Base-by-base conservation (phyloP, 495 filamentous ascomycete species). In the Astrothelium subdiscretum region DNA sequence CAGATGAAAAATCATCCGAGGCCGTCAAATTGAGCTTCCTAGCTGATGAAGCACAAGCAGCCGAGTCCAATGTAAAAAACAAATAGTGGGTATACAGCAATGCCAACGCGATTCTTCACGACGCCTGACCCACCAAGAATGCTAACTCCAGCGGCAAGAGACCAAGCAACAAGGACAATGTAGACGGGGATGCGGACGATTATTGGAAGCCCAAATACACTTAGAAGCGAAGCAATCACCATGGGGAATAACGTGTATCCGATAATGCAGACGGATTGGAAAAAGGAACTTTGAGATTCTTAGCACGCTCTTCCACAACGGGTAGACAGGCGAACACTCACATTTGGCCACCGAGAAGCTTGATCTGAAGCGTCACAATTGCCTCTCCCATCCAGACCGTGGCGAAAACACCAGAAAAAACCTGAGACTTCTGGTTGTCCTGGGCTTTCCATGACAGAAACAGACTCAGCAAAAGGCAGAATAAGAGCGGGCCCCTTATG, bases 221-320 rank as follows among this genome's bases (percentile, higher is more conserved):
- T 95, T 62, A 98, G 82, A 42, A 97, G 74, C 13, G 94, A 84
- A 6, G 95, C 95, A 68, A 98, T 87, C 69, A 97, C 95, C 40
- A 98, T 81, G n/a, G 94, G 94, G 78, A 98, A 98, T 60, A 98
- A 85, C 2, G 94, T 98, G 75, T 98, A 98, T 38, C 94, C 94
- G 72, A 98, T 98, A 68, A 98, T 95, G 73, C 90, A 96, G 65
- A 98, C 82, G 54, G 89, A 92, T 74, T 97, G 94, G 78, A 95
- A 92, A 75, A 98, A 98, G 29, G 94, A 96, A 65, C 94, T 97
- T 66, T 54, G 61, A 24, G 26, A 61, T 40, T 60, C 57, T 60
- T 43, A 61, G 65, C 62, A 35, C 42, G 54, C 31, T 13, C 27
- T 27, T 38, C 35, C n/a, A 59, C 59, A 12, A 62, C n/a, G 32